phyloP scores from a whole-genome alignment of 192 early-diverging fungal species.

The Funneliformis geosporum region DNA sequence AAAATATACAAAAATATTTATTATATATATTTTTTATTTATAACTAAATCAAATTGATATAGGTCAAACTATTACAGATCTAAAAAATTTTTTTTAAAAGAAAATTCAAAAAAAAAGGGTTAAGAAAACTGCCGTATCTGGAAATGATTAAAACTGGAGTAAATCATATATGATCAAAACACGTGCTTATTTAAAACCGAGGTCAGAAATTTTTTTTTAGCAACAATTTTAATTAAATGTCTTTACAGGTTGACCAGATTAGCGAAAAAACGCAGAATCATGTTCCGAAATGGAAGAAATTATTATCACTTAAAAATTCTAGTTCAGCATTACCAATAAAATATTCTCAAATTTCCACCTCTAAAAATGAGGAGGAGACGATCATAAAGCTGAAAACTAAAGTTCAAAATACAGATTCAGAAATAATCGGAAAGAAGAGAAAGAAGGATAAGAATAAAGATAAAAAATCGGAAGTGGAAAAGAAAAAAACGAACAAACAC shows the following conservation, averaged over 20 bases:
- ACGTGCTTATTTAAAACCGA: not conserved
- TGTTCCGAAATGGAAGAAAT: constrained; percentile 7
- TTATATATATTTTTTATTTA: not conserved
- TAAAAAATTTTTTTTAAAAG: not conserved
- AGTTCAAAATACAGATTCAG: too few species aligned
- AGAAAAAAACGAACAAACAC: too few species aligned
- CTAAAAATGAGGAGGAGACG: not conserved
- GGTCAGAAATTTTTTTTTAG: not conserved
- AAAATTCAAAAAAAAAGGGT: not conserved
- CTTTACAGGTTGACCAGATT: not conserved
- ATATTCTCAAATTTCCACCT: not conserved
- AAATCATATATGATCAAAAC: too few species aligned
- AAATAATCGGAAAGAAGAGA: too few species aligned
- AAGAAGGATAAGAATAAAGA: too few species aligned
- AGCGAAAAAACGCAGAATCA: not conserved
- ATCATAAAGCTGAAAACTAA: not conserved
- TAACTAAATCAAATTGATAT: too few species aligned
- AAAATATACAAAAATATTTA: too few species aligned
- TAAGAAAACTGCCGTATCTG: not conserved
- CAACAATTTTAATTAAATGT: too few species aligned
- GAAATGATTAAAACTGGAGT: too few species aligned
- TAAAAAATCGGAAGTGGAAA: too few species aligned
- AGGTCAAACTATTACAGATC: not conserved
- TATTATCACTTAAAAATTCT: not conserved
- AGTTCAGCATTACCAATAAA: not conserved